These are phyloP conservation scores for Nothophaeocryptopus gaeumannii DNA, from an alignment of 2,329 filamentous ascomycete species.

Conservation along the genomic window DNA sequence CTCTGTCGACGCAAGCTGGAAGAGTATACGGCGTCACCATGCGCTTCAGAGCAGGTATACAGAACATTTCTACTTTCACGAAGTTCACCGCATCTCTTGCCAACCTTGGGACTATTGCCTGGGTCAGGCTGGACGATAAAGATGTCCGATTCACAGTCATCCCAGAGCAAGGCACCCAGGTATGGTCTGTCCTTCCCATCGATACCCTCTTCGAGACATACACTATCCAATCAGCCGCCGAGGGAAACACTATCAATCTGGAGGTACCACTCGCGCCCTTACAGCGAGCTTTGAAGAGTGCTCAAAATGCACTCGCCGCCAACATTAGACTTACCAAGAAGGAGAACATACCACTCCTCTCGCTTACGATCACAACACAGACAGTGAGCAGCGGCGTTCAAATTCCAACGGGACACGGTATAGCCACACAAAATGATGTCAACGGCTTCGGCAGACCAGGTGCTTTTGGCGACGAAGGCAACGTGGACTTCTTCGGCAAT, in stretches of 20 bases:
- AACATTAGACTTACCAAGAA: conserved; percentile 91
- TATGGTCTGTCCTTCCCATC: conserved; percentile 59
- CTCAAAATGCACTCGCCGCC: conserved; percentile 74
- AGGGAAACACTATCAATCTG: conserved; percentile 87
- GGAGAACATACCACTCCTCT: conserved; percentile 79
- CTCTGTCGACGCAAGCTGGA: too few relatives aligned
- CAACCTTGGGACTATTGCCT: conserved; percentile 76
- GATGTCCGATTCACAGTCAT: conserved; percentile 92
- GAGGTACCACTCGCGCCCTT: conserved; percentile 87
- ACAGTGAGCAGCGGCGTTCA: conserved; percentile 55
- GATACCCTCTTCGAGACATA: conserved; percentile 87
- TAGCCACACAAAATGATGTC: conserved; percentile 36
- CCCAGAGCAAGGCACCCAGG: conserved; percentile 89
- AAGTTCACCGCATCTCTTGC: conserved; percentile 62
- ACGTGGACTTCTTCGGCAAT: conserved; percentile 46
- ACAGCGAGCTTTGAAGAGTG: conserved; percentile 87
- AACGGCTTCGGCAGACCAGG: conserved; percentile 21
- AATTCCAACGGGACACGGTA: conserved; percentile 21
- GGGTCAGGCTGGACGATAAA: conserved; percentile 84
- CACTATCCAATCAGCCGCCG: conserved; percentile 78
- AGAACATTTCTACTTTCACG: conserved; percentile 39
- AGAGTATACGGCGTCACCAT: conserved; percentile 37
- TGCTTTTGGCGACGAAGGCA: conserved; percentile 25
- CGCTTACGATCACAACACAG: conserved; percentile 81
- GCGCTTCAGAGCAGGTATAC: conserved; percentile 30